Evolutionary conservation across 805 yeast genomes (phyloP).

Genomic region (Cyberlindnera euphorbiae): DNA sequence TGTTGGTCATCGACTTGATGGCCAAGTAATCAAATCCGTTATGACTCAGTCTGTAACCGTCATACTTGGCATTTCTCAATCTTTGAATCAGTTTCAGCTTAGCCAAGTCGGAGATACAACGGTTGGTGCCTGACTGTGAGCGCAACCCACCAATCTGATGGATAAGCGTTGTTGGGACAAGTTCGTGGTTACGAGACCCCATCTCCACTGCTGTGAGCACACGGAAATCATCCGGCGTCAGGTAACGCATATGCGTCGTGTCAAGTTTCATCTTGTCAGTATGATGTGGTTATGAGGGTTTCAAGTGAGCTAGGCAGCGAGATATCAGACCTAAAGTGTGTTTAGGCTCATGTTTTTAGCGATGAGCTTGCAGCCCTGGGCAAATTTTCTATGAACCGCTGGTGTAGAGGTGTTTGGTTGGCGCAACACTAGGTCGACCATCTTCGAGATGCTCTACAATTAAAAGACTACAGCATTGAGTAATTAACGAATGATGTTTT

Average conservation of each 20-base stretch:
- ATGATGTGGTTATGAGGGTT: too few species aligned
- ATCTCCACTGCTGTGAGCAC: conserved; percentile 84
- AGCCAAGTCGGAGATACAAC: conserved; percentile 81
- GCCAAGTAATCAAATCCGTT: conserved; percentile 93
- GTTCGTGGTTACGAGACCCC: conserved; percentile 90
- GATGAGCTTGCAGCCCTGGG: too few species aligned
- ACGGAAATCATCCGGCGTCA: conserved; percentile 85
- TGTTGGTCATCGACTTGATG: conserved; percentile 72
- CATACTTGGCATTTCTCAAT: conserved; percentile 87
- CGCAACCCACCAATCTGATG: conserved; percentile 74
- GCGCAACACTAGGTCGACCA: too few species aligned
- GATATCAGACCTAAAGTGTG: too few species aligned
- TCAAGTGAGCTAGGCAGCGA: too few species aligned
- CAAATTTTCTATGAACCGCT: background rate
- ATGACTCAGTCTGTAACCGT: conserved; percentile 86
- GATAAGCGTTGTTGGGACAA: conserved; percentile 86
- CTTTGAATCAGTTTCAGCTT: conserved; percentile 74
- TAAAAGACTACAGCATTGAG: too few species aligned
- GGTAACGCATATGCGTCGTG: conserved; percentile 87
- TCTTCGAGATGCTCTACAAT: too few species aligned
- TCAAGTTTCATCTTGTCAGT: conserved; percentile 72
- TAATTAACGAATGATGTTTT: too few species aligned
- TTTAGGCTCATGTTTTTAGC: too few species aligned
- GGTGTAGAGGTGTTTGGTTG: background rate
- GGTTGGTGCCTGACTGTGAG: conserved; percentile 69